A percentile compares a stretch with the other conserved stretches of the same genome.
Evolutionary conservation across 495 filamentous ascomycete genomes (phyloP).

Genomic region (Hypoxylon lenormandii): DNA sequence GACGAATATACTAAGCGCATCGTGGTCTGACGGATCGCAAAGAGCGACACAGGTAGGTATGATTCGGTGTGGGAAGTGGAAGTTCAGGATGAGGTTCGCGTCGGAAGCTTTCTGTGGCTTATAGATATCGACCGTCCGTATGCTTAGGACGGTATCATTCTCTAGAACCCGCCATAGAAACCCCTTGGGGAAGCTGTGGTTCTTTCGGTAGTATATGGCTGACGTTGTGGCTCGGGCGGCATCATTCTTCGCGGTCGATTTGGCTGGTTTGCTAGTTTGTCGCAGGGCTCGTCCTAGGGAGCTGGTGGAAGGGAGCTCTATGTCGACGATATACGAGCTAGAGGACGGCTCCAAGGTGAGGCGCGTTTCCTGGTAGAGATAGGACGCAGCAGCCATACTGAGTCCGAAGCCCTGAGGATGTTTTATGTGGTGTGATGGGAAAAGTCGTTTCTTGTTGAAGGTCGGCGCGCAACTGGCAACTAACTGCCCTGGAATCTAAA

Average conservation of each 20-base stretch:
- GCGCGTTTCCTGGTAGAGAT: slow-evolving; percentile 86
- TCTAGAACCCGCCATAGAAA: slow-evolving; percentile 92
- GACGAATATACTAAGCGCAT: slow-evolving; percentile 81
- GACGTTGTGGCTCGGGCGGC: slow-evolving; percentile 81
- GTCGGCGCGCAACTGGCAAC: slow-evolving; percentile 20
- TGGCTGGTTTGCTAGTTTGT: slow-evolving; percentile 53
- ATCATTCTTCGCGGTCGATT: slow-evolving; percentile 54
- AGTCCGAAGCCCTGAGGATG: slow-evolving; percentile 43
- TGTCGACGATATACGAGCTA: slow-evolving; percentile 74
- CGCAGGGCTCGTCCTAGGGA: slow-evolving; percentile 48
- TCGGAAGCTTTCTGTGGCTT: slow-evolving; percentile 72
- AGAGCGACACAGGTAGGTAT: slow-evolving; percentile 80
- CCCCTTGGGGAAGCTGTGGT: slow-evolving; percentile 77
- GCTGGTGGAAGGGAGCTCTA: slow-evolving; percentile 73
- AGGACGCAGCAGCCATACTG: slow-evolving; percentile 60
- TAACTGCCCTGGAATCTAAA: slow-evolving; percentile 29
- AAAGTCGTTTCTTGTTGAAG: slow-evolving; percentile 15
- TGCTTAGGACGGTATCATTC: slow-evolving; percentile 79
- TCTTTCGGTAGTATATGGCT: slow-evolving; percentile 83
- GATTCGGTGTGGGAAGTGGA: slow-evolving; percentile 79
- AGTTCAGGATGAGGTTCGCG: slow-evolving; percentile 79
- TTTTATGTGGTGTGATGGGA: slow-evolving; percentile 16
- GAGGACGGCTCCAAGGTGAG: slow-evolving; percentile 81
- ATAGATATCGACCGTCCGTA: slow-evolving; percentile 83
- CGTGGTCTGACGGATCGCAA: slow-evolving; percentile 79